These are phyloP conservation scores for Lasiosphaeria hispida DNA, from an alignment of 495 filamentous ascomycete species.

Conservation along the genomic window DNA sequence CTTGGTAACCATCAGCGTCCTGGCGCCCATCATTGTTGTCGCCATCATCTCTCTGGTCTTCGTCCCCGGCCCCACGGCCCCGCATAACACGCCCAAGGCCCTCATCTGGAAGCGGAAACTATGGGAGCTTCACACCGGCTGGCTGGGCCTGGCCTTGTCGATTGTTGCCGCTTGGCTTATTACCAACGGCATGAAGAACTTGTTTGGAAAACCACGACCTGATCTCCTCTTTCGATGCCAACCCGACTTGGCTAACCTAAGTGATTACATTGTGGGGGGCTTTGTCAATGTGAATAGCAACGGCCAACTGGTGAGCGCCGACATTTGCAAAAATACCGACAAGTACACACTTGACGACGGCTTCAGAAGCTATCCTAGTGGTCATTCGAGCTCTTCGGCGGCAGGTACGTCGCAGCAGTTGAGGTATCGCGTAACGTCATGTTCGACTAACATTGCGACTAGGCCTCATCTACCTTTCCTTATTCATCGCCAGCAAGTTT, in stretches of 20 bases:
- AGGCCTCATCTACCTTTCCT: slow-evolving; percentile 74
- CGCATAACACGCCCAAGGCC: slow-evolving; percentile 60
- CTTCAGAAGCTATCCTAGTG: slow-evolving; percentile 81
- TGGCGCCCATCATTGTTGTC: slow-evolving; percentile 64
- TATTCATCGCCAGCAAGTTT: slow-evolving; percentile 64
- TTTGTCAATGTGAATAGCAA: slow-evolving; percentile 29
- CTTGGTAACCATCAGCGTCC: slow-evolving; percentile 54
- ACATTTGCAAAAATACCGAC: slow-evolving; percentile 70
- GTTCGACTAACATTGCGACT: not conserved
- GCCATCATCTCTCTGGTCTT: slow-evolving; percentile 69
- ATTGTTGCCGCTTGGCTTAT: slow-evolving; percentile 69
- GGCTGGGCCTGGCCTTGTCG: slow-evolving; percentile 69
- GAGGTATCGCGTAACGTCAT: not conserved
- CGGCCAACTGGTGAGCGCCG: slow-evolving; percentile 58
- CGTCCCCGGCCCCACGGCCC: slow-evolving; percentile 60
- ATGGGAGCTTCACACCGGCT: slow-evolving; percentile 82
- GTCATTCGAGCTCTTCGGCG: slow-evolving; percentile 62
- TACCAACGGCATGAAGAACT: slow-evolving; percentile 80
- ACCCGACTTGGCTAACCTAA: slow-evolving; percentile 49
- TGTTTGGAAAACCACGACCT: slow-evolving; percentile 80
- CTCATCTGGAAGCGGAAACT: slow-evolving; percentile 69
- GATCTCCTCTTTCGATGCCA: slow-evolving; percentile 73
- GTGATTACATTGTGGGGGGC: slow-evolving; percentile 43
- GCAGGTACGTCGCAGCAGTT: slow-evolving; percentile 45
- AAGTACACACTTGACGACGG: slow-evolving; percentile 71